These are phyloP conservation scores for Fusarium irregulare DNA, from an alignment of 2,329 filamentous ascomycete species.

Conservation along the genomic window DNA sequence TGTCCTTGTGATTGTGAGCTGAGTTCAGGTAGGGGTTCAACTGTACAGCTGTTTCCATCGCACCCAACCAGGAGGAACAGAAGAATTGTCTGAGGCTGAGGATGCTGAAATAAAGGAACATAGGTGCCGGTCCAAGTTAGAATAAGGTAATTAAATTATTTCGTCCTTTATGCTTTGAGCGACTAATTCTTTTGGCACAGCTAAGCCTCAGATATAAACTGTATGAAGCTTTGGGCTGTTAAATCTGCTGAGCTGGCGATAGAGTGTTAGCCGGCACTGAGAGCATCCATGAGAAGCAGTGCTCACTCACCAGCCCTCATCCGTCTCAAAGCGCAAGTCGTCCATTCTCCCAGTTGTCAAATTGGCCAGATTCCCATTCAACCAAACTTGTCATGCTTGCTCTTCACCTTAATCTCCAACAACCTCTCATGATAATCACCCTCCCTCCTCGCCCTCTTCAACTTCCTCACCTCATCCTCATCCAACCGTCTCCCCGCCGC, in stretches of 20 bases:
- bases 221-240: neutral
- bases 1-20: neutral
- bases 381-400: constrained; percentile 87
- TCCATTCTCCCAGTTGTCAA: neutral
- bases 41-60: neutral
- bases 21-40: neutral
- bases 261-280: neutral
- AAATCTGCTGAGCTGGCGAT: neutral
- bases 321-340: neutral
- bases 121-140: neutral
- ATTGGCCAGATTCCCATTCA: constrained; percentile 33
- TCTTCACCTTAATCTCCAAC: constrained; percentile 88
- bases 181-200: neutral
- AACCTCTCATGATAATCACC: constrained; percentile 91
- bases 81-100: neutral
- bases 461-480: constrained; percentile 84
- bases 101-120: neutral
- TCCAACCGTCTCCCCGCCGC: constrained; percentile 80
- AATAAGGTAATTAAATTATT: neutral
- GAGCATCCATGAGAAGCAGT: neutral
- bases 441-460: constrained; percentile 86
- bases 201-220: neutral
- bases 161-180: neutral
- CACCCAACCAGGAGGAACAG: neutral
- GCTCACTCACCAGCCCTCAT: neutral